A percentile compares a stretch with the other conserved stretches of the same genome.
These are phyloP conservation scores for Boletus rubescentipes DNA, from an alignment of 768 basidiomycete genomes.

Conservation along the genomic window DNA sequence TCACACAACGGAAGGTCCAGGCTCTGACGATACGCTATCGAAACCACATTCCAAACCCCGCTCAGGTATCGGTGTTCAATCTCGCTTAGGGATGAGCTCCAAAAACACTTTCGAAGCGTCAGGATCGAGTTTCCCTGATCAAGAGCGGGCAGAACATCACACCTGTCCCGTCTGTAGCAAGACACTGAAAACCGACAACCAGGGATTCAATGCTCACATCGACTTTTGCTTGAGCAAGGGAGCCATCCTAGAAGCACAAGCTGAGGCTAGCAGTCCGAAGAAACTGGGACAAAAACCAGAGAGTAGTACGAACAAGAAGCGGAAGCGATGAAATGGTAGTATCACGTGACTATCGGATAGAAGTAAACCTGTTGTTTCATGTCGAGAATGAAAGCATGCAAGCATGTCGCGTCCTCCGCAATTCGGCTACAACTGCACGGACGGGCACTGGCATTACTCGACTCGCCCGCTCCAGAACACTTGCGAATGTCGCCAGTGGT, in stretches of 20 bases:
- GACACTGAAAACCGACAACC: slow-evolving; percentile 65
- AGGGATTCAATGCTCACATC: slow-evolving; percentile 80
- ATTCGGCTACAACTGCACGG: slow-evolving; percentile 2
- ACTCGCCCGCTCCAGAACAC: neutral
- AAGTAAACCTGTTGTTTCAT: neutral
- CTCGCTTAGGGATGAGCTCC: neutral
- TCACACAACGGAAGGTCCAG: slow-evolving; percentile 2
- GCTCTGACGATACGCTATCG: neutral
- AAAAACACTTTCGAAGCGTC: slow-evolving; percentile 11
- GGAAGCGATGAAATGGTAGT: slow-evolving; percentile 13
- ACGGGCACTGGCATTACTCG: neutral
- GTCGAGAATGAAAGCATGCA: slow-evolving; percentile 22
- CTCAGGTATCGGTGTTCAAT: neutral
- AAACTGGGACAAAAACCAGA: slow-evolving; percentile 6
- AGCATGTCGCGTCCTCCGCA: slow-evolving; percentile 23
- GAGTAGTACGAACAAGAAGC: slow-evolving; percentile 12
- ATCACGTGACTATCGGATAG: slow-evolving; percentile 20
- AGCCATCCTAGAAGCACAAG: slow-evolving; percentile 72
- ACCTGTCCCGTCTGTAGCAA: slow-evolving; percentile 74
- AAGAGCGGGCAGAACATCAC: slow-evolving; percentile 28
- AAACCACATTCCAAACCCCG: slow-evolving; percentile 15
- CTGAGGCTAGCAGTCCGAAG: slow-evolving; percentile 23
- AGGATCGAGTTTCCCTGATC: slow-evolving; percentile 16
- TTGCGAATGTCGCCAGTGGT: neutral
- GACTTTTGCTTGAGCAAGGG: slow-evolving; percentile 85